Evolutionary conservation across 805 yeast species (phyloP).

Genomic region (Lachancea lanzarotensis): DNA sequence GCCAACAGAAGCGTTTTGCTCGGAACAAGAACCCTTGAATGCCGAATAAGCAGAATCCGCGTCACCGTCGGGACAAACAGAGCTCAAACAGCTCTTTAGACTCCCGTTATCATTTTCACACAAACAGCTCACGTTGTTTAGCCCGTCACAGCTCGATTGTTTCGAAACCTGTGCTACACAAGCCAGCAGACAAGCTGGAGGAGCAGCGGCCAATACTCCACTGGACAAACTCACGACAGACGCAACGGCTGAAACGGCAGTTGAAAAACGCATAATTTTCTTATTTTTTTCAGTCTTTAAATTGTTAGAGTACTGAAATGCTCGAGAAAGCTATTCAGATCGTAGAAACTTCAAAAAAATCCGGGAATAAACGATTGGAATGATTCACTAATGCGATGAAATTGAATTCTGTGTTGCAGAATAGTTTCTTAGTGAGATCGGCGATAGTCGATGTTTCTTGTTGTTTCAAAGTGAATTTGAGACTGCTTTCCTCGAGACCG

Average conservation of each 20-base stretch:
- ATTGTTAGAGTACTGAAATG: conserved; percentile 5
- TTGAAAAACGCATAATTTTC: conserved; percentile 29
- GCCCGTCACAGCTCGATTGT: conserved; percentile 47
- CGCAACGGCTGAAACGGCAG: conserved; percentile 23
- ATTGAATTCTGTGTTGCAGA: too few species aligned
- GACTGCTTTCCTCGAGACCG: too few species aligned
- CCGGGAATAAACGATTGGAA: not conserved
- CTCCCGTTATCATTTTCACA: conserved; percentile 51
- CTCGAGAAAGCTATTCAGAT: not conserved
- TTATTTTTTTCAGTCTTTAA: too few species aligned
- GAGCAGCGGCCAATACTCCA: conserved; percentile 56
- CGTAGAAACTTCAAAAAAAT: not conserved
- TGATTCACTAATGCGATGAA: not conserved
- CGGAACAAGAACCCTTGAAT: conserved; percentile 49
- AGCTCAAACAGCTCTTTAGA: conserved; percentile 55
- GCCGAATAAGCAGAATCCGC: conserved; percentile 53
- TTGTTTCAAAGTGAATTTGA: too few species aligned
- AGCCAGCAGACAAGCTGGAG: conserved; percentile 89
- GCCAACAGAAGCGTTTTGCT: conserved; percentile 36
- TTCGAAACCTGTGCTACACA: conserved; percentile 68
- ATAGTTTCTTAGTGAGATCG: too few species aligned
- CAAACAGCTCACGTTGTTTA: conserved; percentile 63
- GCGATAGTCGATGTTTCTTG: too few species aligned
- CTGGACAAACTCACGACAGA: conserved; percentile 25
- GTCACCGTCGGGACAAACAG: conserved; percentile 61